These are phyloP conservation scores for Diaporthe sp. DNA, from an alignment of 2,329 filamentous ascomycete species.

Conservation along the genomic window DNA sequence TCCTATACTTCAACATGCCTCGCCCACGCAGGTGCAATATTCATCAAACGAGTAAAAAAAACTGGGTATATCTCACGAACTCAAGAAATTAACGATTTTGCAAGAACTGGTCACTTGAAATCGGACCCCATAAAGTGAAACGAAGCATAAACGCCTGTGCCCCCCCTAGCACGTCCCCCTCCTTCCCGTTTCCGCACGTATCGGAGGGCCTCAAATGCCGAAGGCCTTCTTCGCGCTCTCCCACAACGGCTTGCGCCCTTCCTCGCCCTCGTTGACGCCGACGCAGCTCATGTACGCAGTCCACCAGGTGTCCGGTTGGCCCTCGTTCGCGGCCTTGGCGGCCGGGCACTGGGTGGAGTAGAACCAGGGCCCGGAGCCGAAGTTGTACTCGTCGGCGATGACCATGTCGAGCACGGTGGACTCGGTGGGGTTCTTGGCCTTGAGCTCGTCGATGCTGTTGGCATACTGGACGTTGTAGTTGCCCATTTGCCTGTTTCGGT, in stretches of 20 bases:
- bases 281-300: slow-evolving; percentile 60
- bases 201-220: slow-evolving; percentile 40
- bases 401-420: slow-evolving; percentile 56
- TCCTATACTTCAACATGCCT: neutral
- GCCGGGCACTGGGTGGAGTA: slow-evolving; percentile 54
- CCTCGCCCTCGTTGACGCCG: slow-evolving; percentile 42
- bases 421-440: slow-evolving; percentile 43
- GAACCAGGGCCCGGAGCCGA: slow-evolving; percentile 64
- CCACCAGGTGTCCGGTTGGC: slow-evolving; percentile 54
- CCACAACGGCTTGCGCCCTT: slow-evolving; percentile 52
- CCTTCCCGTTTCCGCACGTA: neutral
- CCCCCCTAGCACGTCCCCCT: neutral
- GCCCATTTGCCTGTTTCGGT: slow-evolving; percentile 41
- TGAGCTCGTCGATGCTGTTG: slow-evolving; percentile 51
- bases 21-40: neutral
- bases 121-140: neutral
- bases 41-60: neutral
- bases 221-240: slow-evolving; percentile 59
- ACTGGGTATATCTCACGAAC: slow-evolving; percentile 9
- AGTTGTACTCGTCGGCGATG: slow-evolving; percentile 61
- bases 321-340: slow-evolving; percentile 48
- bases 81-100: neutral
- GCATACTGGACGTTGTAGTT: slow-evolving; percentile 60
- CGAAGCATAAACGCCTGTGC: neutral
- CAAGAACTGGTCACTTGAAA: neutral